Conservation (phyloP, 306 rosid species). For the Purshia tridentata region DNA sequence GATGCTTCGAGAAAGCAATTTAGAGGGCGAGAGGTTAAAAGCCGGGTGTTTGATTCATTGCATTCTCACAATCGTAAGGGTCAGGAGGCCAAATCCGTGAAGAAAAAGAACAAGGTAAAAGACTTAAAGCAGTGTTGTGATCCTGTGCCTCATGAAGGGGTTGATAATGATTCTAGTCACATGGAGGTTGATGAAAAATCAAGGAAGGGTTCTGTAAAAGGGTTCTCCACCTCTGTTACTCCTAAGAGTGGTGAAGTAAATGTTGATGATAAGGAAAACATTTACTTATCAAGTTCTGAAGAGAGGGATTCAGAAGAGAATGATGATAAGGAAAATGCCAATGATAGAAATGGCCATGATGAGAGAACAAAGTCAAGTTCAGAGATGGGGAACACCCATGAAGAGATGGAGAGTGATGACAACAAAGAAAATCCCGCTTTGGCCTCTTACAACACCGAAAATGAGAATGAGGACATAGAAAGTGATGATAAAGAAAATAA, state of each 20-base stretch:
- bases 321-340: not conserved
- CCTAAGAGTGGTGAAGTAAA: conserved; percentile 27
- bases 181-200: conserved; percentile 62
- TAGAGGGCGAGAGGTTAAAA: conserved; percentile 76
- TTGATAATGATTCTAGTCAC: conserved; percentile 48
- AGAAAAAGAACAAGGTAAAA: conserved; percentile 43
- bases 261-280: not conserved
- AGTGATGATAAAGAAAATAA: conserved; percentile 61
- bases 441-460: conserved; percentile 46
- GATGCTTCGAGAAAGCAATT: conserved; percentile 47
- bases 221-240: conserved; percentile 30
- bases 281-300: too few relatives aligned
- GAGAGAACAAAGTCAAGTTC: conserved; percentile 29
- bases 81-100: conserved; percentile 40
- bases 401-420: conserved; percentile 32
- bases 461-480: conserved; percentile 32
- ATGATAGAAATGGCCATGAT: conserved; percentile 19
- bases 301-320: conserved; percentile 15
- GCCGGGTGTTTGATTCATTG: conserved; percentile 78
- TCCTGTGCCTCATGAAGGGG: conserved; percentile 15
- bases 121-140: conserved; percentile 32
- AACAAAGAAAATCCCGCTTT: conserved; percentile 41
- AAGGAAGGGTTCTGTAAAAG: conserved; percentile 48
- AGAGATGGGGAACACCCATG: conserved; percentile 20
- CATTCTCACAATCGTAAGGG: conserved; percentile 40